Evolutionary conservation across 2,329 filamentous ascomycete genomes (phyloP), one percentile per base, ranked within the genome.

Genomic region (Trichoderma atrobrunneum): DNA sequence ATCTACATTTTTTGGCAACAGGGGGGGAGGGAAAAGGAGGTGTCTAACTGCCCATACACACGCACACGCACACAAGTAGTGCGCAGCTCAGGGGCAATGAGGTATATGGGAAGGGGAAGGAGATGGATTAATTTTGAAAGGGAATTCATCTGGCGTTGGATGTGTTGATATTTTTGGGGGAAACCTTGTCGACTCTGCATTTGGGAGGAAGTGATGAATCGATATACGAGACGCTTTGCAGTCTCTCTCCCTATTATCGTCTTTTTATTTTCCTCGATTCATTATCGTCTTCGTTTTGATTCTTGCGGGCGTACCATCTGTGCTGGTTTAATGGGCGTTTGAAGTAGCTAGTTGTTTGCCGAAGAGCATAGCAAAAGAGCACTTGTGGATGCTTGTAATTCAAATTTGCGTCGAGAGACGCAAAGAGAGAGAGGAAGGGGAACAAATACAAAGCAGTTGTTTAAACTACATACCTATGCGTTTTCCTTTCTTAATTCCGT

Each of bases 131-230:
- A 54, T 70, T 48, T 68, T 36, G 34, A 32, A 60, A 32, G 65
- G 65, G 28, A 48, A 30, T 51, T 48, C 54, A 65, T 66, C 24
- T 59, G 69, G 69, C 69, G 69, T 71, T 71, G 48, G n/a, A 71
- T 65, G 61, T 48, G 61, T 60, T 59, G 51, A 16, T 56, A 59
- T 57, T 60, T 39, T 34, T 32, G 4, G 57, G 57, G 34, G 54
- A 62, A 48, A 36, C 28, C 16, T 43, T 32, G 56, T 54, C 43
- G 63, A 54, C 21, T 65, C 34, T 72, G 63, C 61, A 67, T 65
- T 59, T 24, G 64, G 64, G 66, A 32, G 59, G 66, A 43, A 21
- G 28, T 32, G 57, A 69, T 69, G 71, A 69, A 72, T 72, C 56
- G 64, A 63, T 68, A 68, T 36, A 36, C 5, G 57, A 62, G 67